A percentile compares a stretch with the other conserved stretches of the same genome.
Conservation (phyloP, 2,329 filamentous ascomycete species). For the Hypoxylon sp. region DNA sequence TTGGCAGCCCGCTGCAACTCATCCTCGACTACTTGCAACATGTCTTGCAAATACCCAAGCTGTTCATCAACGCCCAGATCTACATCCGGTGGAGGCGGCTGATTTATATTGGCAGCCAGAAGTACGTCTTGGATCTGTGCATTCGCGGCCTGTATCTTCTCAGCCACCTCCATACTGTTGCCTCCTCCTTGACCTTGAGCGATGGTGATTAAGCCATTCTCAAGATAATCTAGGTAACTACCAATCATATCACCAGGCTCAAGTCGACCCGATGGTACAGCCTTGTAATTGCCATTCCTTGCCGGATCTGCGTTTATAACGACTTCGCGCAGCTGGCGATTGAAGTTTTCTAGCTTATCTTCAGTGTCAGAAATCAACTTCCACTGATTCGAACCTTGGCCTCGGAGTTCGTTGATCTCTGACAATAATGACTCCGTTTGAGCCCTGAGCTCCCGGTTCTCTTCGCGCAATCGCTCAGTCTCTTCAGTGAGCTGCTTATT, state of each 20-base stretch:
- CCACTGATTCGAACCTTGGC: conserved; percentile 58
- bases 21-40: conserved; percentile 66
- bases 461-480: conserved; percentile 62
- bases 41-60: conserved; percentile 75
- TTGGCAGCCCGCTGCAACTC: conserved; percentile 60
- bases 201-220: conserved; percentile 74
- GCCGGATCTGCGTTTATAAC: conserved; percentile 75
- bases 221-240: conserved; percentile 79
- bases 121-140: conserved; percentile 74
- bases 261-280: conserved; percentile 59
- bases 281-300: conserved; percentile 63
- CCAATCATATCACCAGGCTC: conserved; percentile 65
- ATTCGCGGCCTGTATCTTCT: conserved; percentile 74
- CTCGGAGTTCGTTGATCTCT: conserved; percentile 58
- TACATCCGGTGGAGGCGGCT: conserved; percentile 71
- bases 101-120: conserved; percentile 61
- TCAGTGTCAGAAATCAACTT: conserved; percentile 74
- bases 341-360: conserved; percentile 76
- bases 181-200: conserved; percentile 67
- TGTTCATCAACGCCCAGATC: conserved; percentile 76
- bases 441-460: conserved; percentile 59
- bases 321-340: conserved; percentile 75
- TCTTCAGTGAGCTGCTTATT: conserved; percentile 66
- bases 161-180: conserved; percentile 63
- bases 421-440: conserved; percentile 55